These are phyloP conservation scores for Hyphodiscus sp. DNA, from an alignment of 2,329 filamentous ascomycete species.

Conservation along the genomic window DNA sequence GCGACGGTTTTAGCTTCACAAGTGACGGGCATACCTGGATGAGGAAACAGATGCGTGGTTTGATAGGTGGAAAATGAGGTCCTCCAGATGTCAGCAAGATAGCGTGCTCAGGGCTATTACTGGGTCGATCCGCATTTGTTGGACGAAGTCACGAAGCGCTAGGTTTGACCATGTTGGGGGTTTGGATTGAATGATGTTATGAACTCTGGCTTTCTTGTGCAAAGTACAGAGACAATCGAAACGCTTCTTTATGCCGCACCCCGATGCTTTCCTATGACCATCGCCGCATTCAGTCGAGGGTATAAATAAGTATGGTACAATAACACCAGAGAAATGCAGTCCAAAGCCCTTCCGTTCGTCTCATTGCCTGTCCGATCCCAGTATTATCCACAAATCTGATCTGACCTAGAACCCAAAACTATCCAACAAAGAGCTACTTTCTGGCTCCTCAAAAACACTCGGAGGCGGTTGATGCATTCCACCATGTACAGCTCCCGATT, in stretches of 20 bases:
- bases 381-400: neutral
- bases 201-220: neutral
- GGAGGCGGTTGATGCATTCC: conserved; percentile 50
- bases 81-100: neutral
- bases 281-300: neutral
- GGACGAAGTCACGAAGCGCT: no score
- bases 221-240: no score
- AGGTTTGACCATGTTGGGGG: no score
- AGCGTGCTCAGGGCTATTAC: neutral
- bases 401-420: conserved; percentile 76
- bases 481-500: conserved; percentile 33
- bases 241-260: no score
- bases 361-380: neutral
- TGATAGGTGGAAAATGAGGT: neutral
- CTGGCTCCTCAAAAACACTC: conserved; percentile 87
- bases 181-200: neutral
- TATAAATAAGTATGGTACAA: neutral
- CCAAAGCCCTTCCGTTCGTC: neutral
- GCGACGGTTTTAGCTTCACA: neutral
- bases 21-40: neutral
- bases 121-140: neutral
- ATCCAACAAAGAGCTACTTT: conserved; percentile 79
- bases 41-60: neutral
- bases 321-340: neutral
- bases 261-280: neutral